Evolutionary conservation across 257 asterid genomes (phyloP).

Genomic region (Voacanga thouarsii): DNA sequence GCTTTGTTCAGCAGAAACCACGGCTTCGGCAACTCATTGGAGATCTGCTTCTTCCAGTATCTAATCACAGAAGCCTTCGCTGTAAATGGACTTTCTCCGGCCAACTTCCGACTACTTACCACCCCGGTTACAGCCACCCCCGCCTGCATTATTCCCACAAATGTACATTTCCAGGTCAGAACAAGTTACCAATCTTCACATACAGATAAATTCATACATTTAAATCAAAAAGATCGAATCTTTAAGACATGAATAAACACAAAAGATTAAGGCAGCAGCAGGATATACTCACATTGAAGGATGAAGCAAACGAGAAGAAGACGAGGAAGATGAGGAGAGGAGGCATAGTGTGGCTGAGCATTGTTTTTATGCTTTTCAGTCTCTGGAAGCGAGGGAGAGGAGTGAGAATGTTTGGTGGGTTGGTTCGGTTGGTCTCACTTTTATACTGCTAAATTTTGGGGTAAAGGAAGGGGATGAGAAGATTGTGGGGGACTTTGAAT

Average conservation of each 20-base stretch:
- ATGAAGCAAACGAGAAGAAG: slow-evolving; percentile 9
- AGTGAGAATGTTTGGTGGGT: slow-evolving; percentile 17
- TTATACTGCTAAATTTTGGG: slow-evolving; percentile 21
- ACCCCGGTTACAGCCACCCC: slow-evolving; percentile 12
- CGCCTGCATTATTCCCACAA: slow-evolving; percentile 21
- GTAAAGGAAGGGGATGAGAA: not conserved
- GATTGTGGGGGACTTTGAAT: not conserved
- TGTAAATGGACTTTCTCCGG: slow-evolving; percentile 25
- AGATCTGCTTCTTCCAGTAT: slow-evolving; percentile 33
- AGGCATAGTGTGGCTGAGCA: slow-evolving; percentile 7
- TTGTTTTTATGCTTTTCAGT: not conserved
- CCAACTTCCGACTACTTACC: slow-evolving; percentile 12
- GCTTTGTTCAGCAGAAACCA: slow-evolving; percentile 32
- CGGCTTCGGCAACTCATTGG: slow-evolving; percentile 27
- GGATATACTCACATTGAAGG: slow-evolving; percentile 25
- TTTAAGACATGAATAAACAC: not conserved
- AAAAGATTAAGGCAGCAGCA: not conserved
- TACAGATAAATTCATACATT: not conserved
- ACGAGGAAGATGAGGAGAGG: slow-evolving; percentile 15
- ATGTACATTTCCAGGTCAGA: not conserved
- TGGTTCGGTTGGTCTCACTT: slow-evolving; percentile 3
- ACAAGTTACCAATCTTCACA: not conserved
- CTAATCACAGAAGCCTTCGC: slow-evolving; percentile 32
- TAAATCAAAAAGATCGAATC: not conserved
- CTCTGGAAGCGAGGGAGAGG: not conserved